Evolutionary conservation across 2,329 filamentous ascomycete species (phyloP).

Genomic region (Allantophomopsis lycopodina): DNA sequence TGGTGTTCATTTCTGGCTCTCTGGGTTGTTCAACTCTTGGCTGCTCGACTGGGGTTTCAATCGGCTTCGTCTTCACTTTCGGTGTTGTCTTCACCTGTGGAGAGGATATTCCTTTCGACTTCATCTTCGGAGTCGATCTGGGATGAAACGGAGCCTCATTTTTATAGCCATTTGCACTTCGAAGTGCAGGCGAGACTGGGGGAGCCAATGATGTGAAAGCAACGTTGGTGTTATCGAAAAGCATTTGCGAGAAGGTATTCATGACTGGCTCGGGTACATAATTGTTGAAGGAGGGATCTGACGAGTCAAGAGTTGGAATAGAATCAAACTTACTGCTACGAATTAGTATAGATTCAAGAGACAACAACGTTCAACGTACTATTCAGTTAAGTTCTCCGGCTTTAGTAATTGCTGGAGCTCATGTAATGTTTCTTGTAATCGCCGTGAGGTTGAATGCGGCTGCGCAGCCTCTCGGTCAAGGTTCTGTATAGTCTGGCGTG

Average conservation of each 20-base stretch:
- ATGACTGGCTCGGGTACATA: slow-evolving; percentile 10
- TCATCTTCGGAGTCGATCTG: too few species aligned
- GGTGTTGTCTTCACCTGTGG: too few species aligned
- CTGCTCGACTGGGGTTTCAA: too few species aligned
- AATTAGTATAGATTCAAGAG: not conserved
- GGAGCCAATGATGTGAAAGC: slow-evolving; percentile 12
- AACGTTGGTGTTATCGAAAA: slow-evolving; percentile 16
- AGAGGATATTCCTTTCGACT: too few species aligned
- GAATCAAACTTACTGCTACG: slow-evolving; percentile 1
- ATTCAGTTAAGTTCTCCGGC: slow-evolving; percentile 55
- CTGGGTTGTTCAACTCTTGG: too few species aligned
- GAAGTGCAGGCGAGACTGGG: slow-evolving; percentile 7
- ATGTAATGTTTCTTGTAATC: slow-evolving; percentile 57
- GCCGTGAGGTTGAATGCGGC: slow-evolving; percentile 43
- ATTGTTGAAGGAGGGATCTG: not conserved
- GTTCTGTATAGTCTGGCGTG: slow-evolving; percentile 41
- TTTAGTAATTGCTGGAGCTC: slow-evolving; percentile 65
- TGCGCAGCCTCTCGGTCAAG: slow-evolving; percentile 58
- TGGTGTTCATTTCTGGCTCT: too few species aligned
- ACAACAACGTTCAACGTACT: slow-evolving; percentile 8
- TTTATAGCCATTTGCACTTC: not conserved
- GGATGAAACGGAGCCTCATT: not conserved
- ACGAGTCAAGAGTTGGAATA: slow-evolving; percentile 8
- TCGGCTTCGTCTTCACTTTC: too few species aligned
- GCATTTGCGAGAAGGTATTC: slow-evolving; percentile 16